Base-by-base conservation (phyloP, 2,329 filamentous ascomycete genomes). In the Aspergillus alliaceus region DNA sequence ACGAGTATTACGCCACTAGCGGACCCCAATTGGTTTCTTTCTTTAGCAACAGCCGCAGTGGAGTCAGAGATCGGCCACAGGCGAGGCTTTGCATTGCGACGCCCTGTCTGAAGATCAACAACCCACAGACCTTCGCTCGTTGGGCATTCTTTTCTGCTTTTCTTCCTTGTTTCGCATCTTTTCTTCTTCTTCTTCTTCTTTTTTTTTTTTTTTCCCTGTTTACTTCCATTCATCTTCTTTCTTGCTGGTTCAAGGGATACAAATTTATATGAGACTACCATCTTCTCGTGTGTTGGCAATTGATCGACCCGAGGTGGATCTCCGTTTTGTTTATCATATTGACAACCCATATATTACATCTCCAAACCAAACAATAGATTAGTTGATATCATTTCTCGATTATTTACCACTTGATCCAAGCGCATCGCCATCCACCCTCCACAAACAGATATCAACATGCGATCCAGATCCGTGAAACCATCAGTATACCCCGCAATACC, bases 401-500 rank as follows among this genome's bases (percentile, higher is more conserved):
- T 15, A 9, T 32, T 48, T 24, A 18, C 20, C 7, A 37, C 20
- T 54, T 37, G 35, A 50, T 49, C 14, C 31, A 49, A 51, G 32
- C 35, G 20, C 37, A 48, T 35, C 32, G 20, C 18, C 20, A 31
- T 37, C 32, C 32, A 35, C 40, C 24, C 7, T n/a, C 15, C 20
- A 40, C 49, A 34, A 53, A 24, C 12, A 27, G 20, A 31, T 31
- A 42, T 40, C 59, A 66, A 51, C 32, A 75, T 75, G 72, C 65
- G 69, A 37, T 60, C 65, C 44, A 64, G 60, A 59, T 71, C 70
- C 14, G 66, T 69, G 27, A 70, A 73, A 52, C 72, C 73, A 4
- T 78, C 76, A n/a, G 65, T 68, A 44, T 79, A 79, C 57, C 72
- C 74, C 20, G 40, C 68, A 2, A 53, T 75, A 9, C 66, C 75